These are phyloP conservation scores for Epicoccum sorghinum DNA, from an alignment of 2,329 filamentous ascomycete genomes.

Conservation along the genomic window DNA sequence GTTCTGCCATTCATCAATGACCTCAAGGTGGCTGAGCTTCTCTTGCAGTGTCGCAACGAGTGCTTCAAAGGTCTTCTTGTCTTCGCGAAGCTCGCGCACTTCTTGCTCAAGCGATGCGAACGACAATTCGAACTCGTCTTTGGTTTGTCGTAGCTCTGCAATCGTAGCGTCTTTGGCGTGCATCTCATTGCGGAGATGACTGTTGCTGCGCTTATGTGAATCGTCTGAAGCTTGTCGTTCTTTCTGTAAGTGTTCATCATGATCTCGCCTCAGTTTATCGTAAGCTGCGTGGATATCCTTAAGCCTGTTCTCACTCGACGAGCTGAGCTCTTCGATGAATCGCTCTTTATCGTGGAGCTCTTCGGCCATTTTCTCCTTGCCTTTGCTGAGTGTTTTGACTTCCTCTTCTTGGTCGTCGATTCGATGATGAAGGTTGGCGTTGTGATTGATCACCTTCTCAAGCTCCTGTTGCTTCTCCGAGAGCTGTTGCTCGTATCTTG, in stretches of 20 bases:
- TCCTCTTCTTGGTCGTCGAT: conserved; percentile 35
- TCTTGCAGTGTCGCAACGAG: conserved; percentile 40
- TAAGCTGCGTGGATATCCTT: conserved; percentile 30
- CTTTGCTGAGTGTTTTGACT: conserved; percentile 28
- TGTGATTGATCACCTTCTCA: conserved; percentile 35
- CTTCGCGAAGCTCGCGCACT: conserved; percentile 33
- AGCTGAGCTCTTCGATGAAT: conserved; percentile 33
- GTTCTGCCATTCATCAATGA: conserved; percentile 31
- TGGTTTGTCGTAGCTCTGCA: conserved; percentile 32
- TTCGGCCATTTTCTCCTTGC: conserved; percentile 28
- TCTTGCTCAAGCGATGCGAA: conserved; percentile 40
- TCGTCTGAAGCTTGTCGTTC: conserved; percentile 11
- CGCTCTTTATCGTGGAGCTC: conserved; percentile 37
- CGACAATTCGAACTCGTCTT: conserved; percentile 30
- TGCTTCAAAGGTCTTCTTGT: conserved; percentile 39
- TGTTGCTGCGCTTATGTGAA: conserved; percentile 13
- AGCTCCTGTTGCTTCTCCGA: conserved; percentile 37
- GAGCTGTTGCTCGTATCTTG: conserved; percentile 41
- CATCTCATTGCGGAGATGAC: conserved; percentile 26
- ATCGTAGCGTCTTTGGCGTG: conserved; percentile 36
- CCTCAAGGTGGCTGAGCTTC: conserved; percentile 36
- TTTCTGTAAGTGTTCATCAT: conserved; percentile 23
- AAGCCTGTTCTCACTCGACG: conserved; percentile 28
- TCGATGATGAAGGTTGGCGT: conserved; percentile 34
- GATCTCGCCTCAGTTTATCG: conserved; percentile 26